Conservation (phyloP, 2,329 filamentous ascomycete genomes). For the Curvularia spicifera region DNA sequence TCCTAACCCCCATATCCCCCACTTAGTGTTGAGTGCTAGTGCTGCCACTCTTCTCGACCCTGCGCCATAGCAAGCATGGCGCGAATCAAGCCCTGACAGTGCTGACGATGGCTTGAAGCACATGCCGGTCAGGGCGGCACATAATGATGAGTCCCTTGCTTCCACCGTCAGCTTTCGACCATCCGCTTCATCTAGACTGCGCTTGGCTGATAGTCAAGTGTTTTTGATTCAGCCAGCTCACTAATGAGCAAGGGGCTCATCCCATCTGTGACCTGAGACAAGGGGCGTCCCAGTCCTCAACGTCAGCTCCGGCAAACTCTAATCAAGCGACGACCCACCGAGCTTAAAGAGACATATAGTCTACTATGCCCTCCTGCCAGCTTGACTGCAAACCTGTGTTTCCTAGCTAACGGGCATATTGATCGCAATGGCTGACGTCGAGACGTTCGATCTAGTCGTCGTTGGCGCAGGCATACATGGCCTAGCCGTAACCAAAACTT, state of each 20-base stretch:
- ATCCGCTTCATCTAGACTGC: background rate
- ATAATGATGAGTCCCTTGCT: background rate
- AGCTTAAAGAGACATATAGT: background rate
- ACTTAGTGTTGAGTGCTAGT: background rate
- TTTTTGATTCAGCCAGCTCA: background rate
- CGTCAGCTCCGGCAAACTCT: background rate
- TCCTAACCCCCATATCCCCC: background rate
- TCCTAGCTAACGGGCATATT: background rate
- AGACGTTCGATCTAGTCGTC: constrained; percentile 34
- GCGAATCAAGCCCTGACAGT: background rate
- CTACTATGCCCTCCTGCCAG: background rate
- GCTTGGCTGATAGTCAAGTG: background rate
- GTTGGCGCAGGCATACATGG: constrained; percentile 50
- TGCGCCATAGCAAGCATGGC: background rate
- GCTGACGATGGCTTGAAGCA: background rate
- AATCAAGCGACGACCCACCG: background rate
- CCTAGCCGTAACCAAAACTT: constrained; percentile 57
- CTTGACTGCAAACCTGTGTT: background rate
- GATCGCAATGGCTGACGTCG: background rate
- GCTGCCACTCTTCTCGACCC: background rate
- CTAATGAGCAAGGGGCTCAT: background rate
- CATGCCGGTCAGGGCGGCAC: background rate
- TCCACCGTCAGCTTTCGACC: background rate
- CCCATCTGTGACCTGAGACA: background rate
- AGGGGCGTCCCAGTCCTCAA: background rate